Evolutionary conservation across 768 basidiomycete species (phyloP), one percentile per base, ranked within the genome.

Genomic region (Lactifluus hygrophoroides): DNA sequence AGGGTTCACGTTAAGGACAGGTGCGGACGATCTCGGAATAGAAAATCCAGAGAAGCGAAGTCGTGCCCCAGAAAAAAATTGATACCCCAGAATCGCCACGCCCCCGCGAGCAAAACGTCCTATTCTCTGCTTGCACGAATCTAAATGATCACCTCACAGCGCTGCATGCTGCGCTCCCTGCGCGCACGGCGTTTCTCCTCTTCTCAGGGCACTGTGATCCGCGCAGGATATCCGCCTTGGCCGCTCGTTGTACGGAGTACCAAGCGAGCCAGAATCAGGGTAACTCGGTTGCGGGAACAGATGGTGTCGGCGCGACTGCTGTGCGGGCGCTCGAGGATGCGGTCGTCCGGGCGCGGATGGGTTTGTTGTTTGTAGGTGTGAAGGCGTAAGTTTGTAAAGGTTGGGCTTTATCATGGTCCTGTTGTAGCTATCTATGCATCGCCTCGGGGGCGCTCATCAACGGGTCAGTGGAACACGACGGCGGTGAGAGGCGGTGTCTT

Each of bases 121-220:
- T 50, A 57, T 27, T 55, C 58, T 3, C 52, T 45, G 16, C 59
- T 13, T 27, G 88, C 23, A 57, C 71, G 0, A 65, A 73, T 1
- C 76, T 96, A 37, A 80, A 94, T 70, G 66, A 66, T 0, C 84
- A 83, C 7, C 78, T 97, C 4, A 69, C 71, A 37, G 66, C 72
- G 2, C 72, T 97, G 0, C 84, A 94, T 66, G 73, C 77, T 0
- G 69, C 83, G 0, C 79, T 98, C 0, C 93, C 94, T 0, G 69
- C 85, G 2, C 82, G 85, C 21, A 91, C 94, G 0, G 93, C 92
- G 0, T 69, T 97, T 21, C 72, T 97, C 53, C 75, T 98, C 38
- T 85, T 96, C 67, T 90, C 88, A 0, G 94, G 94, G 1, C 92
- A 97, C 67, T 84, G 85, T 0, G 90, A 96, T 69, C 94, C 94